phyloP scores from a whole-genome alignment of 1,139 yeast species.

The Taphrina confusa region DNA sequence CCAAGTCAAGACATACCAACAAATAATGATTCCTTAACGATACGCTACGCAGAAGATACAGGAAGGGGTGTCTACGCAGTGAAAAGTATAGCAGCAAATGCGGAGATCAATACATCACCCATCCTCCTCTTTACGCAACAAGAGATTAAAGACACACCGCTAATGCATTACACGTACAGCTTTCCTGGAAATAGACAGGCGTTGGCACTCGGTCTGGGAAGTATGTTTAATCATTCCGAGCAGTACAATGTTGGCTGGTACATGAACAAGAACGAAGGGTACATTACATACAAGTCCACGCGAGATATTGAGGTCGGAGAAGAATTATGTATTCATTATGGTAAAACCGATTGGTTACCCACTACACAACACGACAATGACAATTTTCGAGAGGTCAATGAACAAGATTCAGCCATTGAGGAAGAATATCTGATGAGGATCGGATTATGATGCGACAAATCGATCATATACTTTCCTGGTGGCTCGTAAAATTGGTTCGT shows the following conservation, averaged over 20 bases:
- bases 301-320: background rate
- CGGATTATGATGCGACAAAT: background rate
- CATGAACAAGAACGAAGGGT: background rate
- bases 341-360: background rate
- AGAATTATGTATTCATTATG: conserved; percentile 6
- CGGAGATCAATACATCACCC: background rate
- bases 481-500: conserved; percentile 23
- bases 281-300: background rate
- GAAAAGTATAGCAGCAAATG: background rate
- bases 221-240: conserved; percentile 14
- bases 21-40: background rate
- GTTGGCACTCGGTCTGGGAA: conserved; percentile 10
- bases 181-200: background rate
- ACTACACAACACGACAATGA: background rate
- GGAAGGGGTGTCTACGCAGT: background rate
- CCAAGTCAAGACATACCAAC: background rate
- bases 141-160: background rate
- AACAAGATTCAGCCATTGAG: background rate
- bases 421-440: background rate
- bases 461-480: conserved; percentile 13
- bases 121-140: background rate
- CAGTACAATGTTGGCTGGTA: conserved; percentile 10
- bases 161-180: conserved; percentile 6
- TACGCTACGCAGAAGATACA: background rate
- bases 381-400: background rate